Base-by-base conservation (phyloP, 2,329 filamentous ascomycete species). In the Trichoderma harzianum region DNA sequence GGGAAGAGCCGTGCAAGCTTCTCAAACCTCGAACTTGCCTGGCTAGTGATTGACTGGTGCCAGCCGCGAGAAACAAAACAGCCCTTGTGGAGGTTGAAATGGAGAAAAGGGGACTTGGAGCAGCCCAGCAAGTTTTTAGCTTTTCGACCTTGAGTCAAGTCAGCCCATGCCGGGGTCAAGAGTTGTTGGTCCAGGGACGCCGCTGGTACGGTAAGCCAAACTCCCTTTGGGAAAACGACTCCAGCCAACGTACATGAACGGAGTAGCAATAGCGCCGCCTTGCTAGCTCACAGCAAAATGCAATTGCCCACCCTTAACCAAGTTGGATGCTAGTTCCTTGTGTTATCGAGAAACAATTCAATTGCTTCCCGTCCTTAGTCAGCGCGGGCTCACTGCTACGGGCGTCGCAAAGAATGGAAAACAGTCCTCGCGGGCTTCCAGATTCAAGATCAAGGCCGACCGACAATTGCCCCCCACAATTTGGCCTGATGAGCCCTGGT, bases 311-410 rank as follows among this genome's bases (percentile, higher is more conserved):
- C 18, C 30, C 10, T 21, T 24, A 12, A 36, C 57, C 57, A 61
- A 58, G 55, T 32, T 18, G 26, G 36, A 21, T n/a, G 28, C 26
- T 30, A 32, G 28, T 30, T 28, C 14, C 30, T 18, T 18, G 36
- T 43, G 36, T 43, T 43, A 28, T n/a, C 24, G 28, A 36, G 8
- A 28, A 63, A 16, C 24, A 21, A 18, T 26, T 47, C 51, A 30
- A 18, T 26, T 47, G 32, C 32, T 24, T 34, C 5, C 24, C 21
- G 12, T 43, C 3, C 14, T 69, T 69, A 62, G 66, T 69, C 66
- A 69, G 57, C 66, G 39, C 66, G 57, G 55, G 39, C 66, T 69
- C 39, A 53, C 66, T n/a, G 66, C 66, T 53, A 51, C 66, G 55
- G 66, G 36, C 66, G 36, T 69, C 55, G 66, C 57, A 47, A 61